Evolutionary conservation across 495 filamentous ascomycete species (phyloP).

Genomic region (Podospora tetraspora): DNA sequence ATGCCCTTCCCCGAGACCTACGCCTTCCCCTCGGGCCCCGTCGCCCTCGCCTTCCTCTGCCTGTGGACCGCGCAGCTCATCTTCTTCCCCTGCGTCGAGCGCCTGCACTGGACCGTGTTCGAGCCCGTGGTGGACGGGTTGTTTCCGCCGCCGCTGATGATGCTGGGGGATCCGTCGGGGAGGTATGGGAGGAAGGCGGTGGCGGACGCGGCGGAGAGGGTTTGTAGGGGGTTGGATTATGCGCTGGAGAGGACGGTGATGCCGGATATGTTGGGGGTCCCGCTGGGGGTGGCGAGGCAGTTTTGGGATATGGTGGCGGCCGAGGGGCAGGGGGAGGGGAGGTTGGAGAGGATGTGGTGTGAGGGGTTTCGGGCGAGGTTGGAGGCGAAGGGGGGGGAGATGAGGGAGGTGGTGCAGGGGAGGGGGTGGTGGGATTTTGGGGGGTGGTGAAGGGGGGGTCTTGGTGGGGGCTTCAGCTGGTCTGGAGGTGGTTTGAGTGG

Average conservation of each 20-base stretch:
- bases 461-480: constrained; percentile 1
- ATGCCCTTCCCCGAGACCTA: constrained; percentile 35
- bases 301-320: constrained; percentile 29
- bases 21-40: constrained; percentile 29
- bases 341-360: constrained; percentile 41
- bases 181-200: constrained; percentile 24
- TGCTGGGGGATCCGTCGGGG: constrained; percentile 14
- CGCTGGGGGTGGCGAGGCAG: constrained; percentile 29
- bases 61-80: constrained; percentile 39
- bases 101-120: constrained; percentile 33
- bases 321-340: constrained; percentile 2
- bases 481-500: not conserved
- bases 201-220: constrained; percentile 29
- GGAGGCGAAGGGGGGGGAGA: constrained; percentile 17
- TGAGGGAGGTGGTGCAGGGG: constrained; percentile 17
- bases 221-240: constrained; percentile 39
- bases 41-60: constrained; percentile 35
- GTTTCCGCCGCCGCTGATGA: constrained; percentile 8
- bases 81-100: constrained; percentile 37
- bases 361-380: constrained; percentile 31
- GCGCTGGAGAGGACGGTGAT: constrained; percentile 30
- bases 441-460: not conserved
- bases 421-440: constrained; percentile 23
- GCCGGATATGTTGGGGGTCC: constrained; percentile 37
- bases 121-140: constrained; percentile 26